Evolutionary conservation across 805 yeast species (phyloP).

Genomic region (Candida wancherniae): DNA sequence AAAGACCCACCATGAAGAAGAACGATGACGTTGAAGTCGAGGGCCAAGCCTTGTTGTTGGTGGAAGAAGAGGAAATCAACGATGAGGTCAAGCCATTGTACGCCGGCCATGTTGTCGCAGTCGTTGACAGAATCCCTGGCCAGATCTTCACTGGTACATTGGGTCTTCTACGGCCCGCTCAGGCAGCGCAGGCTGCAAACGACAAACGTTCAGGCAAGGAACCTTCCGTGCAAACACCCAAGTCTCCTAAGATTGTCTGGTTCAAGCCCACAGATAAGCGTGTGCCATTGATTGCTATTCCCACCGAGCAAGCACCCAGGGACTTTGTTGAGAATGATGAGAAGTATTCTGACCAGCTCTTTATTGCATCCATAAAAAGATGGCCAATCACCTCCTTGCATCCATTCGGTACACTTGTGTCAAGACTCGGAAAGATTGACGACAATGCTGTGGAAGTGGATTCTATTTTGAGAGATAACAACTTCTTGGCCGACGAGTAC

Average conservation of each 20-base stretch:
- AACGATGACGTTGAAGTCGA: conserved; percentile 98
- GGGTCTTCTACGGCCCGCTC: conserved; percentile 92
- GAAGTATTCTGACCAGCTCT: conserved; percentile 70
- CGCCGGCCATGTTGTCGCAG: conserved; percentile 98
- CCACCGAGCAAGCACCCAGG: conserved; percentile 95
- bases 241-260: conserved; percentile 94
- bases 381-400: conserved; percentile 99
- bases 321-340: conserved; percentile 94
- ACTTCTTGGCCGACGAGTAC: conserved; percentile 77
- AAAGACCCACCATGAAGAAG: conserved; percentile 94
- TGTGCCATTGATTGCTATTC: conserved; percentile 96
- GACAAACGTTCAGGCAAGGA: conserved; percentile 45
- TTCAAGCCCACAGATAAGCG: conserved; percentile 97
- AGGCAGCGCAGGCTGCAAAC: conserved; percentile 80
- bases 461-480: conserved; percentile 83
- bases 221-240: conserved; percentile 40
- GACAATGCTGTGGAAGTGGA: conserved; percentile 77
- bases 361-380: conserved; percentile 93
- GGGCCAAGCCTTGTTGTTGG: conserved; percentile 86
- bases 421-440: conserved; percentile 77
- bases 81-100: conserved; percentile 91
- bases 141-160: conserved; percentile 92
- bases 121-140: conserved; percentile 94
- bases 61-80: conserved; percentile 92
- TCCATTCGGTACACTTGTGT: conserved; percentile 92